Evolutionary conservation across 495 filamentous ascomycete species (phyloP), one percentile per base, ranked within the genome.

Genomic region (Friedmanniomyces endolithicus): DNA sequence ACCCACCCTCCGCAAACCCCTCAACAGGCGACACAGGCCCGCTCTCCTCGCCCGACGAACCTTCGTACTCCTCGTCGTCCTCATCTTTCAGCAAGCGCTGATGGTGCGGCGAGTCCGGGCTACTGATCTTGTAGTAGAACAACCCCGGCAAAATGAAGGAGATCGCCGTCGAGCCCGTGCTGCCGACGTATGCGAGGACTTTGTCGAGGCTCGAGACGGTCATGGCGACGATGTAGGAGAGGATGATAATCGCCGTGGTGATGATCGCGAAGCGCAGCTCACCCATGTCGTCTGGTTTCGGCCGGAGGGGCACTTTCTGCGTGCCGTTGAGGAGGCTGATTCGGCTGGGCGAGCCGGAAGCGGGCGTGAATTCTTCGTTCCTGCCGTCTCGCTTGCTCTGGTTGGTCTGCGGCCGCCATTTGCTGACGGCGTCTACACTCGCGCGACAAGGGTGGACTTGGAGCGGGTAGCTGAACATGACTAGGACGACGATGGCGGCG

Each of bases 111-210:
- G 86, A 87, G 40, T 94, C 82, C 0, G 94, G 94, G 12, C 83
- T 79, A 0, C 84, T 88, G 52, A 98, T 96, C 71, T 96, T 96
- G 75, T 96, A 97, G 73, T 96, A 98, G 68, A 98, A 97, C 14
- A 97, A 66, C 0, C 92, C 92, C 0, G 92, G 94, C 0, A 98
- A 75, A 59, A 98, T 97, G 67, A 98, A 98, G 58, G 86, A 92
- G 61, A 98, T 97, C 60, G 83, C 83, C 0, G 92, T 98, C 53
- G 84, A 88, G 23, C 92, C 92, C 0, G 92, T 98, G 63, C 84
- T 88, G 8, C 94, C 92, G 20, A 98, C 92, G 60, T 96, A 98
- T 0, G 92, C 90, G 9, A 98, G 76, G 0, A 97, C 89, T 37
- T 85, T 82, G 62, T 94, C 88, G 1, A 98, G 76, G 1, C 85